Evolutionary conservation across 2,329 filamentous ascomycete species (phyloP).

Genomic region (Fusarium fracticaudum): DNA sequence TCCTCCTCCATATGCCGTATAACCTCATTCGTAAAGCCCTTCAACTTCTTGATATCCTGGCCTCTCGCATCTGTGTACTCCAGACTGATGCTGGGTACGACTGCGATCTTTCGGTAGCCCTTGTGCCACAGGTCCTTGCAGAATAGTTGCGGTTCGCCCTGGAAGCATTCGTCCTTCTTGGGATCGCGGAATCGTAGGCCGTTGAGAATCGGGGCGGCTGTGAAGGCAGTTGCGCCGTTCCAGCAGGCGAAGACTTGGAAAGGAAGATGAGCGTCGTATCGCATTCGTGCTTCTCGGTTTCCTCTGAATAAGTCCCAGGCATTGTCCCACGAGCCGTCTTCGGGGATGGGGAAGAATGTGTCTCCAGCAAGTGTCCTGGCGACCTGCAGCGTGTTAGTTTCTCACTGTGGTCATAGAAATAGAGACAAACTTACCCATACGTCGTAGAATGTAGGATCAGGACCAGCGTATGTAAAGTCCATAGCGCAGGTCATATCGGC

Average conservation of each 20-base stretch:
- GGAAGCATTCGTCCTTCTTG: conserved; percentile 56
- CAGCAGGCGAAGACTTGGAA: conserved; percentile 71
- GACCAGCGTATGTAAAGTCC: conserved; percentile 62
- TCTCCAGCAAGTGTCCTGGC: conserved; percentile 63
- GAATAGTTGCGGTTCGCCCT: conserved; percentile 65
- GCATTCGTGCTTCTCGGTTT: conserved; percentile 48
- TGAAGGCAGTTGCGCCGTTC: conserved; percentile 65
- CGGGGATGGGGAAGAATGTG: conserved; percentile 64
- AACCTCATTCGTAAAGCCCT: conserved; percentile 58
- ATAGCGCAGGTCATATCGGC: conserved; percentile 68
- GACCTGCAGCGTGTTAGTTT: conserved; percentile 46
- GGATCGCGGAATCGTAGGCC: conserved; percentile 57
- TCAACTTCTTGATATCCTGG: conserved; percentile 58
- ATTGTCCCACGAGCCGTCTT: conserved; percentile 59
- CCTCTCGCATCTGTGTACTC: conserved; percentile 60
- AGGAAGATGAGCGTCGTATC: conserved; percentile 53
- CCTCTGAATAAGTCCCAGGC: conserved; percentile 65
- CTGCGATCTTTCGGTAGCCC: conserved; percentile 62
- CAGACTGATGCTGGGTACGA: conserved; percentile 64
- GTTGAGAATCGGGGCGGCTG: conserved; percentile 58
- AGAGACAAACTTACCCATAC: conserved; percentile 50
- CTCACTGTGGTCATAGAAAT: fast-evolving
- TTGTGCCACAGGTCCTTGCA: conserved; percentile 65
- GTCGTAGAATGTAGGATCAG: conserved; percentile 65
- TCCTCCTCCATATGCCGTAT: conserved; percentile 41